Evolutionary conservation across 495 filamentous ascomycete species (phyloP).

Genomic region (Hypoxylon trugodes): DNA sequence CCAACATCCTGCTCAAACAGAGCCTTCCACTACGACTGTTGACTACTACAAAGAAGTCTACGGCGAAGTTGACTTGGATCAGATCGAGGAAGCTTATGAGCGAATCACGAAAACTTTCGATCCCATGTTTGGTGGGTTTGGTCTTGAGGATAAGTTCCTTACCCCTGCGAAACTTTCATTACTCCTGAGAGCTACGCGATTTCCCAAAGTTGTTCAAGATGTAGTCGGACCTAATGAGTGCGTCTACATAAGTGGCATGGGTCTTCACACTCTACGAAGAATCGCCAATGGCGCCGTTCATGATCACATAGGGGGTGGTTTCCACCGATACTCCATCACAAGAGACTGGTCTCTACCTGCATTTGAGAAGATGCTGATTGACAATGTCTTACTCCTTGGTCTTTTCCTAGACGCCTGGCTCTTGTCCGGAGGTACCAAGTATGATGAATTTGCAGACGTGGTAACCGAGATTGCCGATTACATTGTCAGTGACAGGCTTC

Average conservation of each 20-base stretch:
- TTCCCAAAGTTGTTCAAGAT: conserved; percentile 76
- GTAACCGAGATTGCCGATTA: conserved; percentile 88
- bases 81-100: conserved; percentile 87
- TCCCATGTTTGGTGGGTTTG: conserved; percentile 79
- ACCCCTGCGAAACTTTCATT: conserved; percentile 87
- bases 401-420: conserved; percentile 91
- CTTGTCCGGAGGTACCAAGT: conserved; percentile 63
- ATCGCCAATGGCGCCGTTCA: conserved; percentile 90
- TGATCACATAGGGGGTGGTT: conserved; percentile 92
- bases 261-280: conserved; percentile 76
- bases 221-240: conserved; percentile 87
- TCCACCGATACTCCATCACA: conserved; percentile 90
- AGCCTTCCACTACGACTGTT: neutral
- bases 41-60: conserved; percentile 42
- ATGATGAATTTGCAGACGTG: conserved; percentile 73
- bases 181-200: conserved; percentile 77
- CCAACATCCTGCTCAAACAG: conserved; percentile 4
- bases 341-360: conserved; percentile 91
- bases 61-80: conserved; percentile 81
- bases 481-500: conserved; percentile 73
- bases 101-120: conserved; percentile 85
- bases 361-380: conserved; percentile 98
- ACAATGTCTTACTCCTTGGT: conserved; percentile 87
- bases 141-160: conserved; percentile 85
- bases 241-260: conserved; percentile 79